These are phyloP conservation scores for Osmanthus fragrans DNA, from an alignment of 257 asterid genomes.

Conservation along the genomic window DNA sequence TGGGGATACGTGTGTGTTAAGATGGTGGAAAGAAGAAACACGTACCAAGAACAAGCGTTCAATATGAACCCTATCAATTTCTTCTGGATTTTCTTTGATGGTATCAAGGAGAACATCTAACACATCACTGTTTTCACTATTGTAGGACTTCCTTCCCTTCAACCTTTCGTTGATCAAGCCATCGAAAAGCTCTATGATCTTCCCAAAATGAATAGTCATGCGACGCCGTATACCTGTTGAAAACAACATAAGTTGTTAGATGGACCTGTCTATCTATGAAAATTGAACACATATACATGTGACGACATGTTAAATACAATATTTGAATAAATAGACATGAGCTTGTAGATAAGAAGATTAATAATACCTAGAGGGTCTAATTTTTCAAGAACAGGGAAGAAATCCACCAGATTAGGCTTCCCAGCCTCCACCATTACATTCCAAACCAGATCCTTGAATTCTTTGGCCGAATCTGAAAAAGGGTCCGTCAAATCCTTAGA, in stretches of 20 bases:
- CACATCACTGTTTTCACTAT: conserved; percentile 31
- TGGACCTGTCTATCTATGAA: no score
- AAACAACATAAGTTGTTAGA: no score
- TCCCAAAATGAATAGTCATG: conserved; percentile 35
- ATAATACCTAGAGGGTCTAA: conserved; percentile 51
- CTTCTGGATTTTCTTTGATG: conserved; percentile 47
- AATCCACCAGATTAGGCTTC: conserved; percentile 64
- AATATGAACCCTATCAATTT: conserved; percentile 59
- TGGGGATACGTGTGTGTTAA: no score
- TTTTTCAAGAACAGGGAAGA: conserved; percentile 41
- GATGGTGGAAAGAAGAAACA: neutral
- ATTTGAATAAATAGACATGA: no score
- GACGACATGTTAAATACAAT: no score
- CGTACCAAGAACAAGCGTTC: conserved; percentile 66
- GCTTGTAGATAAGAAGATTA: no score
- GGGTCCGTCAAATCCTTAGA: conserved; percentile 58
- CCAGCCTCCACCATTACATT: conserved; percentile 57
- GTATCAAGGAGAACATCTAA: conserved; percentile 45
- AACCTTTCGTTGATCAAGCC: conserved; percentile 48
- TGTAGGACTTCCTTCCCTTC: conserved; percentile 24
- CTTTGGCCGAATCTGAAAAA: conserved; percentile 50
- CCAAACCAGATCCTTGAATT: conserved; percentile 59
- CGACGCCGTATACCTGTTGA: conserved; percentile 45
- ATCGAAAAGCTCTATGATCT: conserved; percentile 30
- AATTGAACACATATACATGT: no score